Conservation (phyloP, 345 rosid genomes). For the Salix viminalis region DNA sequence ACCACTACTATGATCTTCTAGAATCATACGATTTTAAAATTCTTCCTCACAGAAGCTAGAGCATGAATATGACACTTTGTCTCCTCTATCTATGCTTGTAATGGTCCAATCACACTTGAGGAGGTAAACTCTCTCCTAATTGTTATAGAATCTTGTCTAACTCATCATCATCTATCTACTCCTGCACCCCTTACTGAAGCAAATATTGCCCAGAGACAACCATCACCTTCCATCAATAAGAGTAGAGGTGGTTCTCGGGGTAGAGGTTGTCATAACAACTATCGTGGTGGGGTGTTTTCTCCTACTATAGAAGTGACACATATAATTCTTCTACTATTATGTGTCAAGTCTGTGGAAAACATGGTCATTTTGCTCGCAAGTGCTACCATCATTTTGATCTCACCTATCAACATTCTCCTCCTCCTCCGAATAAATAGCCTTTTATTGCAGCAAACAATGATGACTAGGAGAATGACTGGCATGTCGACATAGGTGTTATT, state of each 20-base stretch:
- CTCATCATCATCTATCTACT: not conserved
- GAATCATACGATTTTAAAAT: too few relatives aligned
- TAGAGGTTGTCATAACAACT: rapidly evolving
- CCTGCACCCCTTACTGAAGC: not conserved
- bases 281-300: too few relatives aligned
- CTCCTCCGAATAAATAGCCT: rapidly evolving
- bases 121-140: not conserved
- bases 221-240: too few relatives aligned
- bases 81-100: rapidly evolving
- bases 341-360: not conserved
- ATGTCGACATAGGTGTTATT: not conserved
- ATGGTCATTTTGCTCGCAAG: too few relatives aligned
- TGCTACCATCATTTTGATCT: not conserved
- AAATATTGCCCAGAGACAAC: too few relatives aligned
- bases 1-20: too few relatives aligned
- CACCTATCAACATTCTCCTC: not conserved
- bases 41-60: too few relatives aligned
- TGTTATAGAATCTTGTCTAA: not conserved
- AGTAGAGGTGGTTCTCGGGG: rapidly evolving
- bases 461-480: rapidly evolving
- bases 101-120: too few relatives aligned
- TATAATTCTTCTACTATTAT: too few relatives aligned
- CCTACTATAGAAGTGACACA: rapidly evolving
- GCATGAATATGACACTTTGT: not conserved
- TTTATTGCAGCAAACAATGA: too few relatives aligned